A percentile compares a stretch with the other conserved stretches of the same genome.
These are phyloP conservation scores for Diaporthe capsici DNA, from an alignment of 2,329 filamentous ascomycete genomes.

Conservation along the genomic window DNA sequence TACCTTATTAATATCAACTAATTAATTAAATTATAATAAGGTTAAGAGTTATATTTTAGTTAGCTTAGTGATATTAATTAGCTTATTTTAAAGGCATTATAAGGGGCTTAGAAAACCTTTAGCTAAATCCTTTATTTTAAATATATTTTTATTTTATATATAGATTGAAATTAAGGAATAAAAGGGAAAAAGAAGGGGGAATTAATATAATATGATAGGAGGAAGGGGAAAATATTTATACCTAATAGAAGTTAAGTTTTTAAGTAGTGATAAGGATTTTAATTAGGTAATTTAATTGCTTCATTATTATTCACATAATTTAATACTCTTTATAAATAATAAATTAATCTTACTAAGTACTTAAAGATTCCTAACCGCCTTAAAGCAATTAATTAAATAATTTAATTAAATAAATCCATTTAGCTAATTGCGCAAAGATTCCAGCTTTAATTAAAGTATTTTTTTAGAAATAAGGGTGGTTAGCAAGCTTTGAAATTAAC, in stretches of 20 bases:
- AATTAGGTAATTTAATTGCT: not conserved
- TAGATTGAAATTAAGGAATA: not conserved
- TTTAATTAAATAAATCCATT: not conserved
- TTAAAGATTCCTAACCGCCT: not conserved
- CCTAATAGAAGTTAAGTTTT: not conserved
- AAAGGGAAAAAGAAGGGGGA: not conserved
- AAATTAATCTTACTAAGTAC: not conserved
- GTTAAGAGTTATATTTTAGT: no score
- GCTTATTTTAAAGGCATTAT: no score
- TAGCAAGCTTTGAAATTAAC: not conserved
- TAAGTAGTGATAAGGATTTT: not conserved
- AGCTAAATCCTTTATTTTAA: no score
- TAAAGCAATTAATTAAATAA: not conserved
- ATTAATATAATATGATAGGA: no score
- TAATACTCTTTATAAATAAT: not conserved
- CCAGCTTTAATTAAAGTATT: not conserved
- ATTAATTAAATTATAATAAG: no score
- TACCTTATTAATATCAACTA: not conserved
- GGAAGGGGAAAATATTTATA: not conserved
- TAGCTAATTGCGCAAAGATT: no score
- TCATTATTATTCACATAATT: not conserved
- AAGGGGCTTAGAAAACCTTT: no score
- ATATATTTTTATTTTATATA: no score
- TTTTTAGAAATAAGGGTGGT: not conserved
- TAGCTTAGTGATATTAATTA: no score